These are phyloP conservation scores for Microsporum audouinii DNA, from an alignment of 2,329 filamentous ascomycete species.

Conservation along the genomic window DNA sequence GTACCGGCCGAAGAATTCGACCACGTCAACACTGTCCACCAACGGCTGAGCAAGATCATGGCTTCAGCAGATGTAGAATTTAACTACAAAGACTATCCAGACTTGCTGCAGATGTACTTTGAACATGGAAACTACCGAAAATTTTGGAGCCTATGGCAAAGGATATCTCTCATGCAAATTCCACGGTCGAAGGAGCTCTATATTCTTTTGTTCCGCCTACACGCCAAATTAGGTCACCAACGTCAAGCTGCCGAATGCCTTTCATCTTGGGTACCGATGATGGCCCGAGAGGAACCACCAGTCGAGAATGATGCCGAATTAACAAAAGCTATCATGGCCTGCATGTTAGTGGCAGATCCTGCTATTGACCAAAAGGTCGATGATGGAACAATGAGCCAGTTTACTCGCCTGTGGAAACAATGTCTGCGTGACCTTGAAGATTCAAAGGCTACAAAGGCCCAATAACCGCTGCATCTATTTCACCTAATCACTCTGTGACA, in stretches of 20 bases:
- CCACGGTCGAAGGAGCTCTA: conserved; percentile 47
- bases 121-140: conserved; percentile 40
- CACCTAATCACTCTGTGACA: not conserved
- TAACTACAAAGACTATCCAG: conserved; percentile 20
- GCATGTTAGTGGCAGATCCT: conserved; percentile 47
- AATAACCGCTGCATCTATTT: not conserved
- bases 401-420: conserved; percentile 10
- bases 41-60: conserved; percentile 22
- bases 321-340: conserved; percentile 41
- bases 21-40: conserved; percentile 13
- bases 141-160: conserved; percentile 52
- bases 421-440: conserved; percentile 7
- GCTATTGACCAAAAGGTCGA: conserved; percentile 30
- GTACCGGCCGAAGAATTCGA: conserved; percentile 10
- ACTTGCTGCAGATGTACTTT: conserved; percentile 27
- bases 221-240: conserved; percentile 38
- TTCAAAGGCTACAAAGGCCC: not conserved
- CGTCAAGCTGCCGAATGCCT: conserved; percentile 36
- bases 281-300: conserved; percentile 44
- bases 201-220: conserved; percentile 39
- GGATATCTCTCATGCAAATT: conserved; percentile 40
- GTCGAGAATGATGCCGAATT: conserved; percentile 39
- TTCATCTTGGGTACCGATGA: conserved; percentile 48
- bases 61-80: conserved; percentile 22
- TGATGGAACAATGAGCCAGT: conserved; percentile 8